Evolutionary conservation across 2,329 filamentous ascomycete species (phyloP).

Genomic region (Trichoderma koningii): DNA sequence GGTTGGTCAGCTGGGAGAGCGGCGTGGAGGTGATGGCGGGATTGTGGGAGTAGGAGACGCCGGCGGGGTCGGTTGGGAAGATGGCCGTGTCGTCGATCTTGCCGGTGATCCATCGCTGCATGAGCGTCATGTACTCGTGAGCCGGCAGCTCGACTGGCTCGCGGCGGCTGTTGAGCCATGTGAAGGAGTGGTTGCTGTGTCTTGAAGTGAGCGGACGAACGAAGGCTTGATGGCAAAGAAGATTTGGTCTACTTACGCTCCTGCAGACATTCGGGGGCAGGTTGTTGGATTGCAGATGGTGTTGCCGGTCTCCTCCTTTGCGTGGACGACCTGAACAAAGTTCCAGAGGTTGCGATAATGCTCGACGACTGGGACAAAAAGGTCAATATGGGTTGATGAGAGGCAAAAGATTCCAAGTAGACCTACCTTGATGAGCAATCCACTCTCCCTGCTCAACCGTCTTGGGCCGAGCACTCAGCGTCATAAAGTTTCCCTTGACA

Average conservation of each 20-base stretch:
- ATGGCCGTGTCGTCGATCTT: slow-evolving; percentile 89
- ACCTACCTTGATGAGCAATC: slow-evolving; percentile 87
- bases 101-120: slow-evolving; percentile 95
- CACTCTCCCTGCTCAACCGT: slow-evolving; percentile 94
- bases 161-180: slow-evolving; percentile 87
- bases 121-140: slow-evolving; percentile 89
- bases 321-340: slow-evolving; percentile 85
- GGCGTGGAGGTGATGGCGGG: slow-evolving; percentile 60
- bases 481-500: slow-evolving; percentile 97
- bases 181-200: slow-evolving; percentile 83
- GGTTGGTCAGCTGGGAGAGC: slow-evolving; percentile 63
- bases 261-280: slow-evolving; percentile 93
- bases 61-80: slow-evolving; percentile 83
- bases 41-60: slow-evolving; percentile 66
- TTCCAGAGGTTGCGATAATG: slow-evolving; percentile 87
- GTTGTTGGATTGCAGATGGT: slow-evolving; percentile 81
- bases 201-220: not conserved
- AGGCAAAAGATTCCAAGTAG: slow-evolving; percentile 31
- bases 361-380: slow-evolving; percentile 72
- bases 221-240: not conserved
- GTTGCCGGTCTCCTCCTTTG: slow-evolving; percentile 74
- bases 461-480: slow-evolving; percentile 86
- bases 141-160: slow-evolving; percentile 91
- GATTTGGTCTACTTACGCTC: slow-evolving; percentile 66
- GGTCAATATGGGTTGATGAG: slow-evolving; percentile 18